Base-by-base conservation (phyloP, 108 stramenopile genomes). In the Fragilaria crotonensis region DNA sequence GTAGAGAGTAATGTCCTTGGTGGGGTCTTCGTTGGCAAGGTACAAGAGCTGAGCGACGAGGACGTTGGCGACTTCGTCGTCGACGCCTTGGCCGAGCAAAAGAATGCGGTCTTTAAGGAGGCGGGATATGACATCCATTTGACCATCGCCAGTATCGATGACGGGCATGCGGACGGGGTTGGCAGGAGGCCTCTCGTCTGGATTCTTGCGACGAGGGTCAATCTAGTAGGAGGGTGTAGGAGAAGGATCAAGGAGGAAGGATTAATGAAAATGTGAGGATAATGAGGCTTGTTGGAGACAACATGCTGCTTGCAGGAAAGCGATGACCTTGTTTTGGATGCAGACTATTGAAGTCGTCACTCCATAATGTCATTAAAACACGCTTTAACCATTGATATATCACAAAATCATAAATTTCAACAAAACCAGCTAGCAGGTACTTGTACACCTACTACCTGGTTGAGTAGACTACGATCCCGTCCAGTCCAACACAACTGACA, bases 1-100 rank as follows among this genome's bases (percentile, higher is more conserved):
- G 81, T 95, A 97, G 25, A 97, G 73, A 20, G 94, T 95, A 65
- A 97, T 95, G 51, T 97, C 96, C 63, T 83, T 83, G 44, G 84
- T 77, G 7, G 94, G 93, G 68, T 97, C 96, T 63, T 95, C 89
- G 58, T 92, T 93, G 47, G 96, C 96, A 1, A 97, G 75, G 64
- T 95, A 97, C 41, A 97, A 75, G 26, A 97, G 79, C 54, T 95
- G 94, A 0, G 94, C 90, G 0, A 93, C 94, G 44, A 94, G 66
- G 20, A 90, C 90, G 57, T 97, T 97, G 61, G 93, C 94, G 11
- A 97, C 90, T 75, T 95, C 94, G 63, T 97, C 95, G 66, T 92
- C 86, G 47, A 96, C 95, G 54, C 79, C 76, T 25, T 81, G 79
- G 52, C 95, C 95, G 22, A 96, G 68, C 25, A 96, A 60, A 18